A percentile compares a stretch with the other conserved stretches of the same genome.
Conservation (phyloP, 495 filamentous ascomycete genomes). For the Aspergillus mulundensis region DNA sequence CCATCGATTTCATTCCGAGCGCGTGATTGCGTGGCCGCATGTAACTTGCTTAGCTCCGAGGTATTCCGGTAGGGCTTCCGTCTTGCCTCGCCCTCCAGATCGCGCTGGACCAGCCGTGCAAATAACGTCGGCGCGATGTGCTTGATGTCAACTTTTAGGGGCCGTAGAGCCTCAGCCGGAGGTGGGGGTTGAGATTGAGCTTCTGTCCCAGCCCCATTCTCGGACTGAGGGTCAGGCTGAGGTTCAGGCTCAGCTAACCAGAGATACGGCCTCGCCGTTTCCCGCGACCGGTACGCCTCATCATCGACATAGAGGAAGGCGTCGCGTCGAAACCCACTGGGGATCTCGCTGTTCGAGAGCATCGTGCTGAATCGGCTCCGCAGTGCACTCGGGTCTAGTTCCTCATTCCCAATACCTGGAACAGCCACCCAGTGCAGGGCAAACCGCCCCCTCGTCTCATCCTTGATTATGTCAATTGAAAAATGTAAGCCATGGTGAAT, state of each 20-base stretch:
- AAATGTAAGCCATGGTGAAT: slow-evolving; percentile 11
- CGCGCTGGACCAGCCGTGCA: slow-evolving; percentile 13
- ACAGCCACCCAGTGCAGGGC: slow-evolving; percentile 14
- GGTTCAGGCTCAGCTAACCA: slow-evolving; percentile 10
- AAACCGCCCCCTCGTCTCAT: slow-evolving; percentile 8
- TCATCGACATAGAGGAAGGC: slow-evolving; percentile 14
- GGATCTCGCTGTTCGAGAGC: slow-evolving; percentile 6
- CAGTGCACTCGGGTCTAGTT: slow-evolving; percentile 2
- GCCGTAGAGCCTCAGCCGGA: not conserved
- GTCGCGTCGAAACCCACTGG: slow-evolving; percentile 11
- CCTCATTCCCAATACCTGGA: too few species aligned
- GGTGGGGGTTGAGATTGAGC: not conserved
- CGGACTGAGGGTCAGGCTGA: not conserved
- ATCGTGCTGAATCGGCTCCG: slow-evolving; percentile 5
- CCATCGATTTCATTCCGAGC: slow-evolving; percentile 1
- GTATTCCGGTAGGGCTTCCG: slow-evolving; percentile 14
- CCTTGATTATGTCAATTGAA: slow-evolving; percentile 2
- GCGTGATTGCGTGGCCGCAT: not conserved
- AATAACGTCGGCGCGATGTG: slow-evolving; percentile 17
- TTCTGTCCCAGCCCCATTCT: not conserved
- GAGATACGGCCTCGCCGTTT: slow-evolving; percentile 9
- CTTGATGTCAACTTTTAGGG: slow-evolving; percentile 17
- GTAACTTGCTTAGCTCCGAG: slow-evolving; percentile 12
- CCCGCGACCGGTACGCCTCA: slow-evolving; percentile 9
- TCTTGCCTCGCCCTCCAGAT: slow-evolving; percentile 11